Base-by-base conservation (phyloP, 2,329 filamentous ascomycete genomes). In the Fusarium graminum region DNA sequence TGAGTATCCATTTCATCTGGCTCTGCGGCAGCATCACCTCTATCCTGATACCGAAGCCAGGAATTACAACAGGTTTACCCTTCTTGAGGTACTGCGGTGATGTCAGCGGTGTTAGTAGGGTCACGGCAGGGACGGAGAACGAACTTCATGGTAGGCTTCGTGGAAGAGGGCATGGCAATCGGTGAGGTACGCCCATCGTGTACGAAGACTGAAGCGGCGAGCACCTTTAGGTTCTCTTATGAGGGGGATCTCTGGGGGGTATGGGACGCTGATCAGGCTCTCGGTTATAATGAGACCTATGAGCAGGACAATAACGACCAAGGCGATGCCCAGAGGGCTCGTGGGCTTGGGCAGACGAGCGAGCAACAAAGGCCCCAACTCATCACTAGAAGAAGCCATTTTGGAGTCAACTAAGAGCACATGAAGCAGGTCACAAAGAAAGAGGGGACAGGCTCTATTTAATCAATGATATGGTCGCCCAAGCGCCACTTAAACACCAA, bases 11-110 rank as follows among this genome's bases (percentile, higher is more conserved):
- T 32, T 75, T 73, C 73, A 83, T 71, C 2, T 76, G 72, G 38
- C 65, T 76, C 7, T 72, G 70, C 0, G 81, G 81, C n/a, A 83
- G 65, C 41, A 82, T 74, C n/a, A 82, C 66, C 59, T 82, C 80
- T 39, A 75, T 74, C 22, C 77, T 76, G 29, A 78, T 73, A 4
- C 76, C 78, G 8, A 81, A 70, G 7, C 78, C 78, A 0, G 81
- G 81, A 8, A 82, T 52, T 2, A 83, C 69, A 4, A 82, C 80
- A 0, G 79, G 69, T 32, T 75, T 74, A n/a, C 79, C 80, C 16
- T 76, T 75, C 44, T 82, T 82, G 25, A 74, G 70, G 57, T 81
- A 82, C 79, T 83, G 10, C 1, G 3, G 34, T 17, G 6, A n/a
- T 2, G 30, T 29, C 13, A 46, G 16, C 7, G 6, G 1, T 34